Percentiles rank a stretch among this genome's conserved stretches.
Evolutionary conservation across 2,329 filamentous ascomycete species (phyloP).

Genomic region (Fusarium multiceps): DNA sequence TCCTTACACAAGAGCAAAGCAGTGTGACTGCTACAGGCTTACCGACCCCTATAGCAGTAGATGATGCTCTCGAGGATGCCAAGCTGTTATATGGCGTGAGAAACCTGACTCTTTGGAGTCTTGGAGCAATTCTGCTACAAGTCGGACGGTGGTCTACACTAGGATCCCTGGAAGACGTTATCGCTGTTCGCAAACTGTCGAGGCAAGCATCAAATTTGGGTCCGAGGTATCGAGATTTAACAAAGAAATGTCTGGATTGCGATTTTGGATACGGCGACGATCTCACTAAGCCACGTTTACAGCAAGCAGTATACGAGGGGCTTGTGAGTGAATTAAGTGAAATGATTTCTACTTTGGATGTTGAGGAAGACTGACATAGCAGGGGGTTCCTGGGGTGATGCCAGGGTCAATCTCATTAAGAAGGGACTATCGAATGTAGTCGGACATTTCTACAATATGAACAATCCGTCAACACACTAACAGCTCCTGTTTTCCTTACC

Average conservation of each 20-base stretch:
- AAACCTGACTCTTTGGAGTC: background rate
- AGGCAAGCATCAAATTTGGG: background rate
- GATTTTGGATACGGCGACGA: background rate
- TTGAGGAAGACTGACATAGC: background rate
- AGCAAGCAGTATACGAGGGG: background rate
- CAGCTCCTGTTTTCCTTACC: no score
- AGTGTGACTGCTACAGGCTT: no score
- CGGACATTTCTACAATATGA: no score
- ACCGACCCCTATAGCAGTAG: background rate
- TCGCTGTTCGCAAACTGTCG: background rate
- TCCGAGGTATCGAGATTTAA: background rate
- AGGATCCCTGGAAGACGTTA: background rate
- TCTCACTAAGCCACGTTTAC: background rate
- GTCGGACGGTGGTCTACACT: background rate
- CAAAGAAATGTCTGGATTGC: background rate
- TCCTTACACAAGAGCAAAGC: background rate
- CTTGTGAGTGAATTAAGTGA: background rate
- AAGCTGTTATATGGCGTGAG: background rate
- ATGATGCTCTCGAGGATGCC: background rate
- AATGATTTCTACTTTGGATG: background rate
- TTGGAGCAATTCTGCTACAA: background rate
- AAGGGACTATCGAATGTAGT: no score
- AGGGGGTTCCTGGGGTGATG: background rate
- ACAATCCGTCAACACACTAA: no score
- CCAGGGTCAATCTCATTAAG: background rate